Evolutionary conservation across 257 asterid species (phyloP), one percentile per base, ranked within the genome.

Genomic region (Solanum appendiculatum): DNA sequence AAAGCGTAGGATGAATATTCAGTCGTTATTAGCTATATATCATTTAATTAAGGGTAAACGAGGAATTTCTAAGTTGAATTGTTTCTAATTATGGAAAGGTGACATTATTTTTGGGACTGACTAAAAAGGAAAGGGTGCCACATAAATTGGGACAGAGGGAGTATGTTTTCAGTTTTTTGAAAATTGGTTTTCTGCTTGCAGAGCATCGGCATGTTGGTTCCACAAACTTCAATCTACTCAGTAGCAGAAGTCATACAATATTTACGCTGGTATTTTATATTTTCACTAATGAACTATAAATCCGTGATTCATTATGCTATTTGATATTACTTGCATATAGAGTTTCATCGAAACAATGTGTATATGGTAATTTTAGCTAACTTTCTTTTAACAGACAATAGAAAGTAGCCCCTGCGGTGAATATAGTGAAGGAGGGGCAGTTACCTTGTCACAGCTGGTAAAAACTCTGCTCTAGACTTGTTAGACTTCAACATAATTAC

Each of bases 171-270:
- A 85, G 87, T 86, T 51, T 44, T 34, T 80, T 81, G 69, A 51
- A 31, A 31, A 81, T 81, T 48, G 31, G 29, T 85, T 74, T 91
- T 90, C 83, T 89, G 88, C 37, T 78, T 90, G 92, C 95, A 97
- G 99, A 97, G 93, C 99, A 97, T 90, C 93, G 99, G 91, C 99
- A 97, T 85, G 98, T 97, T 87, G 99, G 99, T 87, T 97, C 99
- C n/a, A 97, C 99, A 46, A 95, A 95, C 91, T 97, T 97, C 95
- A 97, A 97, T 92, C 85, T 96, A 89, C 99, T 92, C 85, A 97
- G 99, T 94, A 97, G 99, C 94, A 95, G 99, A 93, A 97, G 99
- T 90, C 99, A 97, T 91, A 97, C 99, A 89, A 97, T 97, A 92
- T 97, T 97, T 93, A 96, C 99, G 1, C 93, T 97, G 99, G 99